Percentiles rank a stretch among this genome's conserved stretches.
Conservation (phyloP, 768 basidiomycete genomes). For the Lactifluus volemus region DNA sequence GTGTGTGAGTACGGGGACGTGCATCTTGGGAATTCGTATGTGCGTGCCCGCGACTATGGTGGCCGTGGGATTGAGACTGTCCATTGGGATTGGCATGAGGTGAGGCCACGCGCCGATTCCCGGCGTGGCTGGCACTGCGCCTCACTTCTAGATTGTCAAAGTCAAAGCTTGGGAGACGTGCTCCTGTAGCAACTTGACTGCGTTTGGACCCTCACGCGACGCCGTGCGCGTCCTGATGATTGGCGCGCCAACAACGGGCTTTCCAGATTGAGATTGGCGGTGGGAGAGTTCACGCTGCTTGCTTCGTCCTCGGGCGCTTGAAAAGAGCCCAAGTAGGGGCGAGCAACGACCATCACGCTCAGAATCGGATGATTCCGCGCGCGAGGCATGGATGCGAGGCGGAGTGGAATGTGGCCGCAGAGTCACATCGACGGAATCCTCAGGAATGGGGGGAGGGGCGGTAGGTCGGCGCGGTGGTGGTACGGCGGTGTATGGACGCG, state of each 20-base stretch:
- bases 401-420: conserved; percentile 18
- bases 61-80: background rate
- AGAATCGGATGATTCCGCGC: conserved; percentile 12
- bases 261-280: background rate
- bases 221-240: conserved; percentile 15
- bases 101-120: background rate
- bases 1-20: conserved; percentile 4
- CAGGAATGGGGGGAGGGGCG: background rate
- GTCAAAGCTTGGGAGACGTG: conserved; percentile 10
- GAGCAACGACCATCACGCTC: conserved; percentile 28
- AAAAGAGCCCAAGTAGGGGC: conserved; percentile 26
- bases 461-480: conserved; percentile 2
- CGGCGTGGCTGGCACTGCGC: conserved; percentile 12
- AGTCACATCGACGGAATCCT: background rate
- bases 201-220: conserved; percentile 14
- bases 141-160: conserved; percentile 8
- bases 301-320: conserved; percentile 18
- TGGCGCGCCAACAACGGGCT: conserved; percentile 15
- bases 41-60: conserved; percentile 2
- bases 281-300: conserved; percentile 7
- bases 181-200: background rate
- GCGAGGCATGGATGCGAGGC: conserved; percentile 14
- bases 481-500: conserved; percentile 4
- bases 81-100: background rate
- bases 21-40: background rate